A percentile compares a stretch with the other conserved stretches of the same genome.
These are phyloP conservation scores for Niveomyces coronatus DNA, from an alignment of 2,329 filamentous ascomycete genomes.

Conservation along the genomic window DNA sequence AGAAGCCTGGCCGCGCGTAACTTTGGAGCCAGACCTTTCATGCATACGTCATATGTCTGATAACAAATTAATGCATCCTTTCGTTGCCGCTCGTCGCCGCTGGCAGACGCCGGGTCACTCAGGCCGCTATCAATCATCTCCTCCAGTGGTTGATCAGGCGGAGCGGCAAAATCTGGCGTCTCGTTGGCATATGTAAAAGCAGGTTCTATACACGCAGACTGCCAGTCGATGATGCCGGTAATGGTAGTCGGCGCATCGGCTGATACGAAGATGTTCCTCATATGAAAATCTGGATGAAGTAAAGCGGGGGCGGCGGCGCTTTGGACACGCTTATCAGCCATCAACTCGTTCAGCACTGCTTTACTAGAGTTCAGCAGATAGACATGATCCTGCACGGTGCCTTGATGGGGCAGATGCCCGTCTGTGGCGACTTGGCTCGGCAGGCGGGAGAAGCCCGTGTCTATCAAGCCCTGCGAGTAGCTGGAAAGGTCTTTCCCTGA, in stretches of 20 bases:
- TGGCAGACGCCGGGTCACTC: background rate
- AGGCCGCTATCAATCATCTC: background rate
- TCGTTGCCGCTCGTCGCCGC: background rate
- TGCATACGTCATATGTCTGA: background rate
- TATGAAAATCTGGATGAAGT: constrained; percentile 1
- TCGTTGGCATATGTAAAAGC: constrained; percentile 1
- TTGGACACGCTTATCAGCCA: background rate
- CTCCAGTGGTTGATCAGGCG: background rate
- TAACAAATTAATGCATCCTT: constrained; percentile 1
- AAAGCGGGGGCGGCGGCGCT: background rate
- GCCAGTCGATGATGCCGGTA: constrained; percentile 2
- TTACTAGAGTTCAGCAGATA: background rate
- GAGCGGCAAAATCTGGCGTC: constrained; percentile 1
- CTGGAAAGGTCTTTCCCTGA: background rate
- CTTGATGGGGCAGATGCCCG: background rate
- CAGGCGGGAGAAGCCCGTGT: background rate
- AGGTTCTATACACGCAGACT: background rate
- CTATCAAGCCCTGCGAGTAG: constrained; percentile 1
- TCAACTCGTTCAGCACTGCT: background rate
- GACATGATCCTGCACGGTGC: background rate
- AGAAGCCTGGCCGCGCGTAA: background rate
- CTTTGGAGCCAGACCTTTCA: background rate
- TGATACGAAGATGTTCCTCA: background rate
- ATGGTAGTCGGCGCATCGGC: background rate
- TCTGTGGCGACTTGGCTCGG: background rate